Conservation (phyloP, 75 land plant genomes). For the Selaginella moellendorffii region DNA sequence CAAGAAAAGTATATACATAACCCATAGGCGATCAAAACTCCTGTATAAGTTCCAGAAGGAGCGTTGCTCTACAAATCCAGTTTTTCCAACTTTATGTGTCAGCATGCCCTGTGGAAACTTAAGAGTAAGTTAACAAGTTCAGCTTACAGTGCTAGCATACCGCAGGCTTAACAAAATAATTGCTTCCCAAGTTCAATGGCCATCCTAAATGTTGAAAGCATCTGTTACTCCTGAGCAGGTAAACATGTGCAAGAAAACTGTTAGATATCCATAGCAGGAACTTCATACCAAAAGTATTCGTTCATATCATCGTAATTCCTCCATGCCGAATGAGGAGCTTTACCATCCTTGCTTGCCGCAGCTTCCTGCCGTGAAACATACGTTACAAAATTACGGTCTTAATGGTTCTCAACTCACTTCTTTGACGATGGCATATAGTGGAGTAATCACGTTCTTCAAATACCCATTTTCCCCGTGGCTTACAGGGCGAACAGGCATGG, state of each 20-base stretch:
- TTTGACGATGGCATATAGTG: slow-evolving; percentile 45
- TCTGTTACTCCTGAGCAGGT: slow-evolving; percentile 14
- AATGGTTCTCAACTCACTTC: slow-evolving; percentile 72
- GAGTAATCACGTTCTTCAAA: slow-evolving; percentile 41
- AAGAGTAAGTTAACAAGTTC: too few species aligned
- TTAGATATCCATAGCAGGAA: background rate
- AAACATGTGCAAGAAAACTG: background rate
- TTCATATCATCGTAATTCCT: slow-evolving; percentile 87
- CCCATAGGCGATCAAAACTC: slow-evolving; percentile 83
- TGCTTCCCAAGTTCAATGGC: slow-evolving; percentile 40
- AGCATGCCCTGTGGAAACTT: background rate
- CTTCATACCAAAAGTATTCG: slow-evolving; percentile 60
- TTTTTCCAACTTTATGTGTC: slow-evolving; percentile 48
- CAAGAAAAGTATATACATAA: slow-evolving; percentile 43
- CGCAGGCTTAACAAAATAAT: slow-evolving; percentile 40
- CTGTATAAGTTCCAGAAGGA: slow-evolving; percentile 73
- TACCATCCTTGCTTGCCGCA: slow-evolving; percentile 36
- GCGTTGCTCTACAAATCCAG: slow-evolving; percentile 86
- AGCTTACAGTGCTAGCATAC: too few species aligned
- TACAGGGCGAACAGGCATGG: slow-evolving; percentile 29
- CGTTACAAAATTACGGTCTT: slow-evolving; percentile 13
- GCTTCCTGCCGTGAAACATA: slow-evolving; percentile 22
- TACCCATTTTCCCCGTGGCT: slow-evolving; percentile 46
- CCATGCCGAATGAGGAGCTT: slow-evolving; percentile 69
- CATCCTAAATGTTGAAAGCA: slow-evolving; percentile 45